Base-by-base conservation (phyloP, 768 basidiomycete genomes). In the Mycena galopus region DNA sequence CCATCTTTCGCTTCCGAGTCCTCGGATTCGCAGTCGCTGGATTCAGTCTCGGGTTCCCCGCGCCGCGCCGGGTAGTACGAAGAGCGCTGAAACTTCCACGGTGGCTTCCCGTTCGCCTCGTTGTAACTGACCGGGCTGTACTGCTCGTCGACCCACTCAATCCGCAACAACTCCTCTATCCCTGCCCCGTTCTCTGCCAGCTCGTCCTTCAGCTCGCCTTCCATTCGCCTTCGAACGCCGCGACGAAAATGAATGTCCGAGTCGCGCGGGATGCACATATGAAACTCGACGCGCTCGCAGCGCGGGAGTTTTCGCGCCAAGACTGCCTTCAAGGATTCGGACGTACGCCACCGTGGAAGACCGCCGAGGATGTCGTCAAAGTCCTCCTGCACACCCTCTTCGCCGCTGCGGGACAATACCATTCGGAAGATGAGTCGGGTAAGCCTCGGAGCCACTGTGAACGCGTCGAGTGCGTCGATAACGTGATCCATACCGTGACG, bases 91-190 rank as follows among this genome's bases (percentile, higher is more conserved):
- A 63, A 2, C 29, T 19, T 58, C 68, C 61, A 69, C 29, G 61
- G 61, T 16, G 68, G 61, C 30, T 69, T 69, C 21, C 68, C 68
- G 33, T 33, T 64, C 23, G 53, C 63, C 16, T 23, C 14, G 61
- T 19, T 56, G 42, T 71, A 71, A 10, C 32, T 17, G 30, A 60
- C 57, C 47, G 69, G 69, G 23, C 42, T 50, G 16, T 32, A 39
- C 10, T 64, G 17, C 21, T 47, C n/a, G 23, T 70, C 69, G 9
- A 70, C 23, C 69, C 69, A 70, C 17, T 57, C 35, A 4, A 71
- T 9, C 35, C 51, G 8, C 7, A 71, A 17, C 29, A 53, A 39
- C 12, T 59, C 63, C 14, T 10, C 32, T 19, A 71, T 14, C 14
- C 47, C 63, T 7, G 50, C 69, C 21, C 63, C 47, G 3, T 11